Percentiles rank a stretch among this genome's conserved stretches.
phyloP scores from a whole-genome alignment of 805 yeast species.

The Naumovozyma castellii region DNA sequence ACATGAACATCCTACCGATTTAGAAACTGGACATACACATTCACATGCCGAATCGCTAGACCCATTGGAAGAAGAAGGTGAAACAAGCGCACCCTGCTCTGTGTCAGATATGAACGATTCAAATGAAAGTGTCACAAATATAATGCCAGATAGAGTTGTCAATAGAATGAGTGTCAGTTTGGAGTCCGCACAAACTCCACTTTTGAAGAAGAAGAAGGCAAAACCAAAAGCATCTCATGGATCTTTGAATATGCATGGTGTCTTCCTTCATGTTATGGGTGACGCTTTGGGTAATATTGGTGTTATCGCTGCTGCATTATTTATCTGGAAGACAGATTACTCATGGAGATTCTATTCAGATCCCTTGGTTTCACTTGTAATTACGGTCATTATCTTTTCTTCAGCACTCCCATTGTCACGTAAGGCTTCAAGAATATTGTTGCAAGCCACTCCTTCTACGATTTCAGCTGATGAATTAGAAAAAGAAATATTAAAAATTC shows the following conservation, averaged over 20 bases:
- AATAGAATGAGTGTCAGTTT: constrained; percentile 10
- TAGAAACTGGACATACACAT: too few relatives aligned
- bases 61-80: background rate
- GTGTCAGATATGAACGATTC: constrained; percentile 2
- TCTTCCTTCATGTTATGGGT: constrained; percentile 87
- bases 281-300: constrained; percentile 95
- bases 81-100: background rate
- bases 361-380: constrained; percentile 74
- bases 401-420: constrained; percentile 84
- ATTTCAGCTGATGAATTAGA: constrained; percentile 67
- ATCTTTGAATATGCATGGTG: constrained; percentile 96
- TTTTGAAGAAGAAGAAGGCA: constrained; percentile 3
- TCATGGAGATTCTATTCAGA: constrained; percentile 81
- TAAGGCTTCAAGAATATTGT: constrained; percentile 71
- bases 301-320: constrained; percentile 78
- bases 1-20: constrained; percentile 22
- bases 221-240: constrained; percentile 27
- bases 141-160: constrained; percentile 20
- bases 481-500: constrained; percentile 52
- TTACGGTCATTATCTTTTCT: constrained; percentile 79
- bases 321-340: constrained; percentile 89
- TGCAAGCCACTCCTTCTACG: constrained; percentile 83
- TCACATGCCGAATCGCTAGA: constrained; percentile 7
- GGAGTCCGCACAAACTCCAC: constrained; percentile 34
- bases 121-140: constrained; percentile 11